Evolutionary conservation across 805 yeast genomes (phyloP), one percentile per base, ranked within the genome.

Genomic region (Tetrapisispora iriomotensis): DNA sequence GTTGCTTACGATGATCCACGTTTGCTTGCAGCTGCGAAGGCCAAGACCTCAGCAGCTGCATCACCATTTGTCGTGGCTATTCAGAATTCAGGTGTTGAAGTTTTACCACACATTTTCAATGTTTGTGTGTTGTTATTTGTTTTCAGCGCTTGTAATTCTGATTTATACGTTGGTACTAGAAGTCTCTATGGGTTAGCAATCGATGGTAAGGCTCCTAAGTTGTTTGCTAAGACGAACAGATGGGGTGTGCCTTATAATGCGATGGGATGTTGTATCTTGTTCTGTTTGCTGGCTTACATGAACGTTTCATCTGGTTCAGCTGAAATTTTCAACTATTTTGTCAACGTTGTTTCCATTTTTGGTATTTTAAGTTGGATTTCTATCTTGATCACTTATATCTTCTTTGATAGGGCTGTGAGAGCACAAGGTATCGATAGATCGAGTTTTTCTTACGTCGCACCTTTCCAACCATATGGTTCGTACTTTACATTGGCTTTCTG

Each of bases 61-160:
- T 81, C 92, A 13, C 94, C 95, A 29, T 84, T 83, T 52, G 88
- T 83, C 38, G 78, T 83, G 53, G 95, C 94, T 35, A 79, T 84
- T 43, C 54, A 62, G 37, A 72, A 67, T 50, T 77, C 79, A 52
- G 72, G 72, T 45, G 82, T 84, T 45, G 51, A 57, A 8, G 88
- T 75, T 1, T 64, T 85, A 45, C 87, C 87, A 28, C 82, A 79
- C 48, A 70, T 86, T 36, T 67, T 86, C 53, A 86, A 86, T 58
- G 90, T 79, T 2, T 77, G 84, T 58, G 80, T 86, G 48, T 61
- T 86, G 53, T 61, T 82, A 29, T 81, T 83, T 46, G 87, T 84
- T 42, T 73, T 83, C 56, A 81, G 90, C 9, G 94, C 94, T 34
- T 79, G 83, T 9, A 84, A 82, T 64, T 79, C 87, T 2, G 87